Conservation (phyloP, 495 filamentous ascomycete species). For the Alectoria sarmentosa region DNA sequence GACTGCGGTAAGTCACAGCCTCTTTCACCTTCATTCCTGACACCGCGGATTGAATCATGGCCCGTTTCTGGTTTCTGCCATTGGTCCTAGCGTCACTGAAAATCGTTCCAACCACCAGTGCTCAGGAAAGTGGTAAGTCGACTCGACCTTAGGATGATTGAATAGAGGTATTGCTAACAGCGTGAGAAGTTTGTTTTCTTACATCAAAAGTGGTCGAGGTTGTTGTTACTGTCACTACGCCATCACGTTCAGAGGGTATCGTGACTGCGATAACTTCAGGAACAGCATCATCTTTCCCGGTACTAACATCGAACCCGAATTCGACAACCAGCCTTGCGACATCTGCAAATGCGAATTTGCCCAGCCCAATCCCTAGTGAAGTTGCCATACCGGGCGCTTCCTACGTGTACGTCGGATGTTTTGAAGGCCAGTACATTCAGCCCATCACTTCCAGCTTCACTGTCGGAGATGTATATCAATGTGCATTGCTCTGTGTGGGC, state of each 20-base stretch:
- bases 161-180: neutral
- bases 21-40: neutral
- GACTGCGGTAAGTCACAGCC: neutral
- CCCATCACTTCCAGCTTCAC: neutral
- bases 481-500: neutral
- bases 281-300: neutral
- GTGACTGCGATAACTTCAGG: neutral
- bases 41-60: neutral
- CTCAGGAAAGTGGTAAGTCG: slow-evolving; percentile 1
- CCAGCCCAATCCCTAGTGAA: neutral
- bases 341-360: neutral
- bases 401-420: slow-evolving; percentile 2
- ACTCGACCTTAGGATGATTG: neutral
- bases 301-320: neutral
- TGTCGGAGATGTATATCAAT: neutral
- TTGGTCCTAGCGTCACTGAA: neutral
- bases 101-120: neutral
- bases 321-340: neutral
- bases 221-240: neutral
- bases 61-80: neutral
- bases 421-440: neutral
- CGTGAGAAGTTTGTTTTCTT: neutral
- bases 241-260: neutral
- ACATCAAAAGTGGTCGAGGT: neutral
- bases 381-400: neutral